Evolutionary conservation across 495 filamentous ascomycete genomes (phyloP).

Genomic region (Evernia prunastri): DNA sequence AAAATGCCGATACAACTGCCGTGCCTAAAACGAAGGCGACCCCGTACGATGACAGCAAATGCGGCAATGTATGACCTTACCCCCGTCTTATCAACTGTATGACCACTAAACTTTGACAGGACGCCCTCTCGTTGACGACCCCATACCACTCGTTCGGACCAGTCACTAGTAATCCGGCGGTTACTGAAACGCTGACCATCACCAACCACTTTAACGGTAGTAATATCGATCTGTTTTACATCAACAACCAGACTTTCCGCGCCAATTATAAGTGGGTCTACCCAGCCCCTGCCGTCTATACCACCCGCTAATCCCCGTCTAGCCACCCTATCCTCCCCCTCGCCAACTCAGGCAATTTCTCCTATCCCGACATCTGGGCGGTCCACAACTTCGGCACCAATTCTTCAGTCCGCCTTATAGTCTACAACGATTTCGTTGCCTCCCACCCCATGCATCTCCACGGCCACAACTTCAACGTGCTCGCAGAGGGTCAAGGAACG

Average conservation of each 20-base stretch:
- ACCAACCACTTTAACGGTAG: slow-evolving; percentile 45
- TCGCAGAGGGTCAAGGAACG: slow-evolving; percentile 29
- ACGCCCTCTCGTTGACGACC: slow-evolving; percentile 42
- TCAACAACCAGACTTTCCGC: slow-evolving; percentile 50
- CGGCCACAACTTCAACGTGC: slow-evolving; percentile 38
- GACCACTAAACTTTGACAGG: slow-evolving; percentile 36
- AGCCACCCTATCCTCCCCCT: slow-evolving; percentile 46
- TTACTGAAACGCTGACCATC: slow-evolving; percentile 47
- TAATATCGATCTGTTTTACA: slow-evolving; percentile 47
- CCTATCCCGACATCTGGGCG: slow-evolving; percentile 48
- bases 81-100: slow-evolving; percentile 28
- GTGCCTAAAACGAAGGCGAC: slow-evolving; percentile 22
- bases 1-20: slow-evolving; percentile 29
- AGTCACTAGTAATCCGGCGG: slow-evolving; percentile 40
- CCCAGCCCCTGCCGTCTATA: background rate
- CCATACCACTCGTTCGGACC: slow-evolving; percentile 49
- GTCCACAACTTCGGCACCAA: slow-evolving; percentile 51
- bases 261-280: slow-evolving; percentile 48
- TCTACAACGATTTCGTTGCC: slow-evolving; percentile 43
- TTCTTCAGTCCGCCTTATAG: slow-evolving; percentile 47
- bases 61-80: slow-evolving; percentile 43
- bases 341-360: slow-evolving; percentile 44
- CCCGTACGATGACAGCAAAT: slow-evolving; percentile 11
- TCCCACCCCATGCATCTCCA: slow-evolving; percentile 39
- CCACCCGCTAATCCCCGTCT: background rate